These are phyloP conservation scores for Entamoeba invadens DNA, from an alignment of 208 protist genomes.

Conservation along the genomic window DNA sequence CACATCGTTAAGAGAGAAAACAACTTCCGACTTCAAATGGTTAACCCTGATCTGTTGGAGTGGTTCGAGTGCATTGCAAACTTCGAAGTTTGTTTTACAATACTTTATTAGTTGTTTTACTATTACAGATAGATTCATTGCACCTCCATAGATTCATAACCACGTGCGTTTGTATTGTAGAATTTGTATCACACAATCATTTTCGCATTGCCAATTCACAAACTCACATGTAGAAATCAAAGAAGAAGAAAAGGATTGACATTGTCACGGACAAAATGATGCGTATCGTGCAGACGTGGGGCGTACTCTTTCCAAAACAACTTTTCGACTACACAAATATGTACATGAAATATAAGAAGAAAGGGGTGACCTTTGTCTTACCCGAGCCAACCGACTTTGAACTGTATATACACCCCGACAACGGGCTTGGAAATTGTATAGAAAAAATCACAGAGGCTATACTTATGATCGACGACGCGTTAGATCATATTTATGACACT, in stretches of 20 bases:
- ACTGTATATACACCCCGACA: not conserved
- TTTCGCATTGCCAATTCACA: no score
- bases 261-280: not conserved
- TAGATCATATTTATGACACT: not conserved
- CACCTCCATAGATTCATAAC: no score
- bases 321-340: not conserved
- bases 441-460: not conserved
- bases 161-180: no score
- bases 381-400: not conserved
- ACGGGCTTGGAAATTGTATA: not conserved
- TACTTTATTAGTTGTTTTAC: no score
- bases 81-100: not conserved
- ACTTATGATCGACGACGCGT: not conserved
- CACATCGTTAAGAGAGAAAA: not conserved
- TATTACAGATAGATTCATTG: no score
- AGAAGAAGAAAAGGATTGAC: not conserved
- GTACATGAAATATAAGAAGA: not conserved
- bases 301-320: not conserved
- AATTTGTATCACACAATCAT: no score
- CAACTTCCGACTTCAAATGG: not conserved
- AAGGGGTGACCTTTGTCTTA: not conserved
- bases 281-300: not conserved
- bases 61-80: not conserved
- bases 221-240: not conserved
- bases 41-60: not conserved